A percentile compares a stretch with the other conserved stretches of the same genome.
phyloP scores from a whole-genome alignment of 2,329 filamentous ascomycete genomes.

The Ophiosphaerella narmari region DNA sequence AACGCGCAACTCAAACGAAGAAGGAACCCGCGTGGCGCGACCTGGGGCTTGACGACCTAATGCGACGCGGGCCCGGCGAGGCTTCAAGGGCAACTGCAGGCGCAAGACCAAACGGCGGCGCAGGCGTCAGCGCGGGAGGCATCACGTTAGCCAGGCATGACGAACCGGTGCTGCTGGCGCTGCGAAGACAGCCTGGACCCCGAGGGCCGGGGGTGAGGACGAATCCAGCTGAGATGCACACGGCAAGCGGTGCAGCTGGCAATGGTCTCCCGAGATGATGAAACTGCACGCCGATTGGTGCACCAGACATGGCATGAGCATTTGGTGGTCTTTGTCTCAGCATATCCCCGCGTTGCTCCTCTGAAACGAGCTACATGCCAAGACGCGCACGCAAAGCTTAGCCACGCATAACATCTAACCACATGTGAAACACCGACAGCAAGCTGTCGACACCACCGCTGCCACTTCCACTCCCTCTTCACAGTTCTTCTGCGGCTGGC shows the following conservation, averaged over 20 bases:
- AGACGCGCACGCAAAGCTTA: slow-evolving; percentile 23
- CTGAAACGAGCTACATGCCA: slow-evolving; percentile 27
- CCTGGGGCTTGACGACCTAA: slow-evolving; percentile 71
- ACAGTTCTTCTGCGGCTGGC: too few relatives aligned
- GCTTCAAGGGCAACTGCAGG: slow-evolving; percentile 7
- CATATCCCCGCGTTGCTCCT: slow-evolving; percentile 9
- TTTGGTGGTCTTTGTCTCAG: not conserved
- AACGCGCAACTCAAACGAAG: slow-evolving; percentile 74
- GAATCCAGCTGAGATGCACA: slow-evolving; percentile 12
- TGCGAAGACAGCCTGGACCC: slow-evolving; percentile 39
- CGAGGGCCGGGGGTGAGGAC: slow-evolving; percentile 14
- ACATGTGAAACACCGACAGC: slow-evolving; percentile 30
- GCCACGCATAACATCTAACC: slow-evolving; percentile 12
- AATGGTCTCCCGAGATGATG: slow-evolving; percentile 43
- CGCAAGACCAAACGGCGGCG: slow-evolving; percentile 3
- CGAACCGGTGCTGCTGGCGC: slow-evolving; percentile 35
- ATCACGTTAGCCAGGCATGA: slow-evolving; percentile 16
- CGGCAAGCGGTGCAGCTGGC: slow-evolving; percentile 13
- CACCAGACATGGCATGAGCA: not conserved
- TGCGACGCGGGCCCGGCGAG: slow-evolving; percentile 63
- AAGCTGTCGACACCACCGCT: slow-evolving; percentile 8
- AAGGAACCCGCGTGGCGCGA: slow-evolving; percentile 80
- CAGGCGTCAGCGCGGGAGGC: slow-evolving; percentile 10
- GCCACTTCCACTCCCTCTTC: not conserved
- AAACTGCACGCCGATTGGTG: not conserved